phyloP scores from a whole-genome alignment of 164 flowering plant genomes.

The Vitis rotundifolia region DNA sequence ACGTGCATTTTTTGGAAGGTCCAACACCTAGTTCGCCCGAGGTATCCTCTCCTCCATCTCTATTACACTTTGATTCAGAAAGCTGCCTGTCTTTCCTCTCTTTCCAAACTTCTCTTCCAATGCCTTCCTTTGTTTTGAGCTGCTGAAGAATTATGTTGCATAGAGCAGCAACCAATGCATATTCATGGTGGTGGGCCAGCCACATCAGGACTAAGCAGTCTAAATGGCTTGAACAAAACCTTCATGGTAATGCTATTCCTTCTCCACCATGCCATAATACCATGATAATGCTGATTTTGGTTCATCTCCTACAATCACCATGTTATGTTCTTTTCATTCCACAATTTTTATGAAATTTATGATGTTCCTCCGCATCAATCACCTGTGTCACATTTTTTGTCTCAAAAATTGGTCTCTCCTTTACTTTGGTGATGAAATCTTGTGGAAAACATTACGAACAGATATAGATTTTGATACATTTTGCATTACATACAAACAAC shows the following conservation, averaged over 20 bases:
- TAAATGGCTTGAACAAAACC: slow-evolving; percentile 80
- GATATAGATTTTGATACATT: no score
- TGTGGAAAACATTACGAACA: no score
- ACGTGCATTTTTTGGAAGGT: slow-evolving; percentile 5
- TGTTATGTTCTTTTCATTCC: neutral
- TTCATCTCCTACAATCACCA: neutral
- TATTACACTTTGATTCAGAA: neutral
- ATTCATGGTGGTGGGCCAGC: slow-evolving; percentile 96
- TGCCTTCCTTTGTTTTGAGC: neutral
- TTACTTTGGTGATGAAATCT: no score
- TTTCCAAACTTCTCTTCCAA: neutral
- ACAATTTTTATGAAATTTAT: neutral
- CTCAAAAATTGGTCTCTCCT: no score
- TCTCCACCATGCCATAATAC: neutral
- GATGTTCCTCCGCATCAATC: neutral
- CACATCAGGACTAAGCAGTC: slow-evolving; percentile 84
- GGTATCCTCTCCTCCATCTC: slow-evolving; percentile 22
- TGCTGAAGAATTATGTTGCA: slow-evolving; percentile 45
- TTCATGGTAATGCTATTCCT: slow-evolving; percentile 44
- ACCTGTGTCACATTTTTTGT: neutral
- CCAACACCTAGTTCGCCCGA: slow-evolving; percentile 14
- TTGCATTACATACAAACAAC: no score
- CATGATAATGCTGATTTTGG: neutral
- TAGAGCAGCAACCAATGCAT: slow-evolving; percentile 84
- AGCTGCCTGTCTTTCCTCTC: neutral